Evolutionary conservation across 495 filamentous ascomycete genomes (phyloP).

Genomic region (Glutinoglossum americanum): DNA sequence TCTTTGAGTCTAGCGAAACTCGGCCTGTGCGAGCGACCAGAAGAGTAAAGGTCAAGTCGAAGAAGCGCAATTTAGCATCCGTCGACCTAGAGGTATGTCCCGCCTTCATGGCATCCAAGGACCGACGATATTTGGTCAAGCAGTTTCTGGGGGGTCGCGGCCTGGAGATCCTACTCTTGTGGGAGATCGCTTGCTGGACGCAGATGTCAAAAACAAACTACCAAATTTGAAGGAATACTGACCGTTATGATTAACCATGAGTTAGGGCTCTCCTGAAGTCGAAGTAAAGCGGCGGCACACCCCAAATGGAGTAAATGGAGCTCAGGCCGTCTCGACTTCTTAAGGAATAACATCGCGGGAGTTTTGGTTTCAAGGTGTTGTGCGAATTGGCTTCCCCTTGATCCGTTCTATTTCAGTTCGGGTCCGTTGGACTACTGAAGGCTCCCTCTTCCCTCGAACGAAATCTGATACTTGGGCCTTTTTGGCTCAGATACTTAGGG

Average conservation of each 20-base stretch:
- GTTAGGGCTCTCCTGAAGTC: background rate
- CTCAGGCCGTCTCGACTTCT: background rate
- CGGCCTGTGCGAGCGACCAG: constrained; percentile 11
- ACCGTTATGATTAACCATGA: background rate
- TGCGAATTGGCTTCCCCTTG: background rate
- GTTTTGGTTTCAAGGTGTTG: background rate
- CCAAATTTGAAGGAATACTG: background rate
- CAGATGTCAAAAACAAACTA: background rate
- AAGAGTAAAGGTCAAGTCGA: constrained; percentile 2
- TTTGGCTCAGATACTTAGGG: background rate
- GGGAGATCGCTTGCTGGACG: background rate
- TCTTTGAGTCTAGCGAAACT: constrained; percentile 62
- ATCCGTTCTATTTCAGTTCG: background rate
- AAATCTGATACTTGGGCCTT: background rate
- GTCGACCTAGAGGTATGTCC: constrained; percentile 2
- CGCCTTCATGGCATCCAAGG: background rate
- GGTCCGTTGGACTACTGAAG: background rate
- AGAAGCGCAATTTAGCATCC: constrained; percentile 4
- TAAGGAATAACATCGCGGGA: background rate
- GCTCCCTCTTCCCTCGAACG: background rate
- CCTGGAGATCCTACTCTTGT: background rate
- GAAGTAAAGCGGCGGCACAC: background rate
- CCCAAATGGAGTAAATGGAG: background rate
- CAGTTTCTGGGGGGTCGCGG: background rate
- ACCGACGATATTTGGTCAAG: background rate